Percentiles rank a stretch among this genome's conserved stretches.
These are phyloP conservation scores for Lasiosphaeris hirsuta DNA, from an alignment of 495 filamentous ascomycete genomes.

Conservation along the genomic window DNA sequence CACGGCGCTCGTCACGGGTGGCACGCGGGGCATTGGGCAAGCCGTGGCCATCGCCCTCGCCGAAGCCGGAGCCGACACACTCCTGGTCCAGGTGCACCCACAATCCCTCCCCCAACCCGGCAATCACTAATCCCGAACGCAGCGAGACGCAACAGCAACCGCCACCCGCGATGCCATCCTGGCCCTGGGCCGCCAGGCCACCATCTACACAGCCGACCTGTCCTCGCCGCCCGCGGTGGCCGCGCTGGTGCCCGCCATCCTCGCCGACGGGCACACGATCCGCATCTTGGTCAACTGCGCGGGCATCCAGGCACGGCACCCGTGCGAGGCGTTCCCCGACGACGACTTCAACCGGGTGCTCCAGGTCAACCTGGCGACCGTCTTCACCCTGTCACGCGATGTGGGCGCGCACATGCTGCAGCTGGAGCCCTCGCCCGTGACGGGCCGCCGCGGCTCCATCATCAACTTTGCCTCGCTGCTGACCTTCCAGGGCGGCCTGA, in stretches of 20 bases:
- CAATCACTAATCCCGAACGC: not conserved
- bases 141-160: slow-evolving; percentile 66
- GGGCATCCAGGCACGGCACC: slow-evolving; percentile 78
- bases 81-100: slow-evolving; percentile 59
- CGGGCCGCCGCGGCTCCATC: slow-evolving; percentile 66
- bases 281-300: slow-evolving; percentile 82
- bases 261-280: slow-evolving; percentile 57
- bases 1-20: slow-evolving; percentile 83
- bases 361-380: slow-evolving; percentile 77
- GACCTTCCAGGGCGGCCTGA: slow-evolving; percentile 88
- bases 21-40: slow-evolving; percentile 83
- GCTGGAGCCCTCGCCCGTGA: slow-evolving; percentile 48
- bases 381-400: slow-evolving; percentile 81
- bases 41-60: slow-evolving; percentile 77
- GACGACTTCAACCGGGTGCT: slow-evolving; percentile 82
- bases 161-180: slow-evolving; percentile 60
- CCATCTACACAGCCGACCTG: slow-evolving; percentile 74
- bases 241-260: slow-evolving; percentile 56
- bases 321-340: slow-evolving; percentile 73
- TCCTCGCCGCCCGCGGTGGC: slow-evolving; percentile 57
- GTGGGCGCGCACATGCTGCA: slow-evolving; percentile 79
- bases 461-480: slow-evolving; percentile 85
- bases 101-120: not conserved
- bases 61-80: slow-evolving; percentile 78
- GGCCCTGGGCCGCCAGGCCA: slow-evolving; percentile 61